phyloP scores from a whole-genome alignment of 1,139 yeast species.

The Hansenula lynferdii region DNA sequence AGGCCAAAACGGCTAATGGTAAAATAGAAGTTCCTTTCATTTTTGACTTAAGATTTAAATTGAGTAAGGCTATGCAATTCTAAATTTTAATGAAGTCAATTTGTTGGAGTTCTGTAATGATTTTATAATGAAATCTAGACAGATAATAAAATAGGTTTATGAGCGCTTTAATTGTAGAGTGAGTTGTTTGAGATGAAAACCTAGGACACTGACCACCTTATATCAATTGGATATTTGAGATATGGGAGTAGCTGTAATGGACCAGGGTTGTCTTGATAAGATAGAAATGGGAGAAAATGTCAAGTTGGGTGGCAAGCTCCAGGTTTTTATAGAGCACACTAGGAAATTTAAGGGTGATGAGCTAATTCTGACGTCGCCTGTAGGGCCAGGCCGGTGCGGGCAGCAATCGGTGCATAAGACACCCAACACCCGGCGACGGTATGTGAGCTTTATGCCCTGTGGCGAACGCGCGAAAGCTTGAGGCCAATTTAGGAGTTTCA shows the following conservation, averaged over 20 bases:
- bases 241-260: too few species aligned
- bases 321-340: conserved; percentile 1
- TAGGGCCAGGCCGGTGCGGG: background rate
- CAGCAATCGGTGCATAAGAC: background rate
- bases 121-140: background rate
- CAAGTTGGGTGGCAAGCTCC: conserved; percentile 1
- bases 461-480: too few species aligned
- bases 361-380: background rate
- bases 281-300: too few species aligned
- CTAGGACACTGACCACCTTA: too few species aligned
- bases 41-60: background rate
- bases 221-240: too few species aligned
- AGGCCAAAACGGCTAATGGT: conserved; percentile 49
- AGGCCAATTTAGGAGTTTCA: too few species aligned
- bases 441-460: too few species aligned
- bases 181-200: too few species aligned
- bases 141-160: too few species aligned
- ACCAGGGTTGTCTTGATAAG: too few species aligned
- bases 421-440: too few species aligned
- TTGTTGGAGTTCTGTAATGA: background rate
- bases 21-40: conserved; percentile 30
- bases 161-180: too few species aligned
- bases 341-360: background rate
- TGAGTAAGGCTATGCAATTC: background rate
- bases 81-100: background rate